Conservation (phyloP, 257 asterid species). For the Prunella vulgaris region DNA sequence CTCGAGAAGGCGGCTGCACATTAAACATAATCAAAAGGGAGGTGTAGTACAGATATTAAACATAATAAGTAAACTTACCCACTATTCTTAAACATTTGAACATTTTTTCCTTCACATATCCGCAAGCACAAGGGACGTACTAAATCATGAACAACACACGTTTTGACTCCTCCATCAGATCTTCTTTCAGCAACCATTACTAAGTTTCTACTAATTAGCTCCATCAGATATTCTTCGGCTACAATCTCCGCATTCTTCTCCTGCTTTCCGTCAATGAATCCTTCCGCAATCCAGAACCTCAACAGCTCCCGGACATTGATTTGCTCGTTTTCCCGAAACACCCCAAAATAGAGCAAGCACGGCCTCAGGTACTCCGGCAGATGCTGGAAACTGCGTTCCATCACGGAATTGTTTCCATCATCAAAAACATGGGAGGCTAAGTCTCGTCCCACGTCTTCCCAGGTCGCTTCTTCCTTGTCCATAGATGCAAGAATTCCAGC, state of each 20-base stretch:
- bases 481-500: conserved; percentile 12
- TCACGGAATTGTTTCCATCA: neutral
- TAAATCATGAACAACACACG: conserved; percentile 24
- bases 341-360: conserved; percentile 2
- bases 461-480: neutral
- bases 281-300: conserved; percentile 10
- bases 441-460: neutral
- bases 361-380: neutral
- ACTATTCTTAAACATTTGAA: neutral
- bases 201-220: neutral
- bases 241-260: neutral
- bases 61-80: neutral
- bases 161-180: conserved; percentile 10
- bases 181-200: neutral
- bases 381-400: neutral
- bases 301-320: neutral
- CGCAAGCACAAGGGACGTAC: conserved; percentile 18
- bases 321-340: neutral
- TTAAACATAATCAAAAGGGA: too few relatives aligned
- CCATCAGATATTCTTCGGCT: neutral
- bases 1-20: neutral
- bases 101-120: conserved; percentile 10
- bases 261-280: neutral
- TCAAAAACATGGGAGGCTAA: neutral
- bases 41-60: too few relatives aligned